Evolutionary conservation across 169 alveolate genomes (phyloP).

Genomic region (Eimeria necatrix): DNA sequence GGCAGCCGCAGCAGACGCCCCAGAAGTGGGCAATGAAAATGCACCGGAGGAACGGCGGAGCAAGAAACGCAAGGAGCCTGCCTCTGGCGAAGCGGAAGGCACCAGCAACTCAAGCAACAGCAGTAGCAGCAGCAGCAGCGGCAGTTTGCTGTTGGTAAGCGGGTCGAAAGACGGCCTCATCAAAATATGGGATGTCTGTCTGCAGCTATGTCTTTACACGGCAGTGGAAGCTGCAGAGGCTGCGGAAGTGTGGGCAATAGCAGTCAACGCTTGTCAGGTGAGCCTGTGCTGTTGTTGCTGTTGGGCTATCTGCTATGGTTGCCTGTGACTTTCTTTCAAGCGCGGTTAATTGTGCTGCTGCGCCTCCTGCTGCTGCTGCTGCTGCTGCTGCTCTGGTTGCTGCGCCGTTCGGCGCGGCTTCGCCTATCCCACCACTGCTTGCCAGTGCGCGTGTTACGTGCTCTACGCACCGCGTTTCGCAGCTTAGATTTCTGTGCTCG

Average conservation of each 20-base stretch:
- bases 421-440: neutral
- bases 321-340: neutral
- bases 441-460: too few relatives aligned
- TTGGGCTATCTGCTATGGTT: neutral
- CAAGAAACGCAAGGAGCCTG: neutral
- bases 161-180: slow-evolving; percentile 91
- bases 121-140: neutral
- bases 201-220: slow-evolving; percentile 92
- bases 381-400: neutral
- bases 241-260: slow-evolving; percentile 85
- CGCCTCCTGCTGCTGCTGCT: neutral
- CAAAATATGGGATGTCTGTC: slow-evolving; percentile 91
- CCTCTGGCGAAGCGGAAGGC: slow-evolving; percentile 43
- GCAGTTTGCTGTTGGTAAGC: slow-evolving; percentile 83
- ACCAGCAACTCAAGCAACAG: neutral
- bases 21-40: neutral
- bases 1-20: slow-evolving; percentile 17
- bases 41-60: neutral
- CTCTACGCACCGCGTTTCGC: neutral
- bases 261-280: slow-evolving; percentile 71
- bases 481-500: neutral
- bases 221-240: slow-evolving; percentile 84
- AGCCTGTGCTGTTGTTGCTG: slow-evolving; percentile 19
- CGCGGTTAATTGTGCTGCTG: neutral
- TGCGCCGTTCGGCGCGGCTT: neutral